phyloP scores from a whole-genome alignment of 108 stramenopile species.

The Stephanodiscus triporus region DNA sequence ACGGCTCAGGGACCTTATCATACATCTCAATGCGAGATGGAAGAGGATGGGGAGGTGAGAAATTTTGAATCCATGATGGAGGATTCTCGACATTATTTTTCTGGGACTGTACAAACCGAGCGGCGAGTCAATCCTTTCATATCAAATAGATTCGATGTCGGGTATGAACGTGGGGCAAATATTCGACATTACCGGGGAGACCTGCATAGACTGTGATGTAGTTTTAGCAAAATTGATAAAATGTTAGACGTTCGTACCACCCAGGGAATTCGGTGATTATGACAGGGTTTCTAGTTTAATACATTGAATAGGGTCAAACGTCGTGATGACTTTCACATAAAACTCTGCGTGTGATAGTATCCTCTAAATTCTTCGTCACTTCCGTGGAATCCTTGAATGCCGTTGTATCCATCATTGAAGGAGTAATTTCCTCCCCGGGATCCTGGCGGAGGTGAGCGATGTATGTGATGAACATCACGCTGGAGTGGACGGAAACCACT shows the following conservation, averaged over 20 bases:
- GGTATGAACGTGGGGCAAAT: slow-evolving; percentile 31
- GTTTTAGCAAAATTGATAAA: not conserved
- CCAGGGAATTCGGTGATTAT: not conserved
- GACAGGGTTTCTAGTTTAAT: too few species aligned
- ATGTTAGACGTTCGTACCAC: not conserved
- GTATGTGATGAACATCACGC: not conserved
- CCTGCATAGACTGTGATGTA: slow-evolving; percentile 6
- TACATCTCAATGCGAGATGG: slow-evolving; percentile 23
- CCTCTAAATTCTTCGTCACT: not conserved
- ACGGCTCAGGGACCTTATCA: not conserved
- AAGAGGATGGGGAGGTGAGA: slow-evolving; percentile 10
- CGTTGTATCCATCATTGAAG: not conserved
- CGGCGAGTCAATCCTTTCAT: slow-evolving; percentile 26
- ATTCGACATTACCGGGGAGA: not conserved
- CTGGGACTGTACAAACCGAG: not conserved
- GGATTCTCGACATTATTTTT: slow-evolving; percentile 10
- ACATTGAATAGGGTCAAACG: not conserved
- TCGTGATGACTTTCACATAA: not conserved
- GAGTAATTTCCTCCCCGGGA: not conserved
- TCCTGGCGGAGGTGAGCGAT: not conserved
- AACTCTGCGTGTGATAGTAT: slow-evolving; percentile 1
- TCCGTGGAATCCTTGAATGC: not conserved
- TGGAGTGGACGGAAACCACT: not conserved
- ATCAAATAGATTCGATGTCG: slow-evolving; percentile 51
- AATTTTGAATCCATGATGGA: slow-evolving; percentile 28